Evolutionary conservation across 2,329 filamentous ascomycete genomes (phyloP).

Genomic region (Aspergillus piperis): DNA sequence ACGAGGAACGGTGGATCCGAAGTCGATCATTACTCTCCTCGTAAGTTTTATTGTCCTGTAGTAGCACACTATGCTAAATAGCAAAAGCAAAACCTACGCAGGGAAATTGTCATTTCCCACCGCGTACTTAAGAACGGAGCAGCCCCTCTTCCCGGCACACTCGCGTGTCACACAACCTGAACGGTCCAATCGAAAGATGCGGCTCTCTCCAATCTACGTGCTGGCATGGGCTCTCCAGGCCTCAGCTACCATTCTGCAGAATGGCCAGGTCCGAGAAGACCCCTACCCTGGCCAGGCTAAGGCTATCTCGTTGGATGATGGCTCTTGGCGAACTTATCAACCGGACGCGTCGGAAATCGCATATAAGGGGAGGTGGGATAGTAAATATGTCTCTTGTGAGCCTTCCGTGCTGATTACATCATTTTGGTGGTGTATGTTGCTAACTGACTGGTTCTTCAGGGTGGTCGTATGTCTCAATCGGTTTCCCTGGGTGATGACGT

Average conservation of each 20-base stretch:
- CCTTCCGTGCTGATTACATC: background rate
- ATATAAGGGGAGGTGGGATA: constrained; percentile 66
- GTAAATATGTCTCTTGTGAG: constrained; percentile 57
- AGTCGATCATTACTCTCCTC: background rate
- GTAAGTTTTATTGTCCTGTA: background rate
- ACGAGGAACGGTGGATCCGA: background rate
- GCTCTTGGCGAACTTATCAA: constrained; percentile 51
- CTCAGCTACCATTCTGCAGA: constrained; percentile 45
- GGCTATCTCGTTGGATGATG: constrained; percentile 33
- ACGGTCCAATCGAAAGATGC: background rate
- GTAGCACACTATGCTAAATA: background rate
- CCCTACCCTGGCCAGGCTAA: constrained; percentile 42
- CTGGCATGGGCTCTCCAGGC: constrained; percentile 21
- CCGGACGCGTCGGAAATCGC: constrained; percentile 57
- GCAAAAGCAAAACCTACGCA: background rate
- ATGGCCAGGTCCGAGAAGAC: constrained; percentile 43
- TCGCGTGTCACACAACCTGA: background rate
- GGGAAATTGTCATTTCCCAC: background rate
- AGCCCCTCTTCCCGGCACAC: background rate
- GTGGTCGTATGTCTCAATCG: constrained; percentile 54
- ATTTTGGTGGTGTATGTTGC: background rate
- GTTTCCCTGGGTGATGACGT: background rate
- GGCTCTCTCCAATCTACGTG: background rate
- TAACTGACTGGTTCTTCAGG: constrained; percentile 26
- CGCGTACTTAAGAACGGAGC: background rate